Base-by-base conservation (phyloP, 202 grass and related monocot species). In the Panicum hallii region DNA sequence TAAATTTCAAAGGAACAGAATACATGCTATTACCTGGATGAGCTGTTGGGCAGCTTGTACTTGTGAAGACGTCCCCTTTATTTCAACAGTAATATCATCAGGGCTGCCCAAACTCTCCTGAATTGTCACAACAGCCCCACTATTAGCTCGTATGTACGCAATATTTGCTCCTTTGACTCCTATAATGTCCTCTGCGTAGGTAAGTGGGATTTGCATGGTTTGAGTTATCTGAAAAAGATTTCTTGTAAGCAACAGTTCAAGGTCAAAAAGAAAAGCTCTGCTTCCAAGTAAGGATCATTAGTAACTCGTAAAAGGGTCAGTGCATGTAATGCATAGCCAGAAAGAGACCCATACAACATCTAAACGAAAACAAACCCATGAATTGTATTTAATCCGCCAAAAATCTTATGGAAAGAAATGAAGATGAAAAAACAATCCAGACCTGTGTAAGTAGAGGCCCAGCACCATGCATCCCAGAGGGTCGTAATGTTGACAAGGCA, bases 81-180 rank as follows among this genome's bases (percentile, higher is more conserved):
- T 96, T 90, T 99, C 97, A 83, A 99, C 90, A 75, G 93, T 96
- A 84, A 99, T 96, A 85, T 99, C 93, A 88, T 99, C 97, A 83
- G 91, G 79, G 60, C 85, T 79, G 69, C 83, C 93, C 32, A 93
- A 63, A 77, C 88, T 96, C 86, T 99, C 97, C 84, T 99, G 88
- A 82, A 99, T 89, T 69, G 93, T 94, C 44, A 99, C 89, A n/a
- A 96, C 84, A 40, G 97, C 91, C 15, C 97, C 97, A 82, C 93
- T 99, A 65, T 84, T 92, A 44, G 90, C 90, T 50, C 97, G 88
- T 65, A 99, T 99, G 74, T 94, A 99, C 19, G 90, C 86, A 82
- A 99, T 96, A 63, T 99, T 99, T 74, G 89, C 91, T 85, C 97
- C 97, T 82, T 91, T 93, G 12, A 94, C 70, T 52, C 97, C 97